These are phyloP conservation scores for Verticillium dahliae DNA, from an alignment of 2,329 filamentous ascomycete genomes.

Conservation along the genomic window DNA sequence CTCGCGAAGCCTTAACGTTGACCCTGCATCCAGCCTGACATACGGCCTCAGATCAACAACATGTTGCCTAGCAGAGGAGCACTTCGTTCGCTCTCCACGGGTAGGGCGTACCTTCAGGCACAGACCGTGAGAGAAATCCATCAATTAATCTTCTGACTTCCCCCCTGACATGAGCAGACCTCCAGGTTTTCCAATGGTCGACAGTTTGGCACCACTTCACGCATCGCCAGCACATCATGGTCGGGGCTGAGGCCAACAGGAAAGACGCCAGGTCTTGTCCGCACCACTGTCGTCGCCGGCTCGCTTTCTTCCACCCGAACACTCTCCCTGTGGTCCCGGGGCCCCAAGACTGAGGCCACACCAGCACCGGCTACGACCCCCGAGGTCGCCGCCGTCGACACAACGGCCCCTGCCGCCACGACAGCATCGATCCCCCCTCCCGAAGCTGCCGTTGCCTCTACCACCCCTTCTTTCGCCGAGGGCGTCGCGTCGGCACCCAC, in stretches of 20 bases:
- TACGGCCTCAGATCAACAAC: conserved; percentile 12
- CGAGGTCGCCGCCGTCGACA: conserved; percentile 7
- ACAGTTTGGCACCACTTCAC: conserved; percentile 25
- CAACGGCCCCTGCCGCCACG: conserved; percentile 12
- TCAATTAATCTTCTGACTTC: background rate
- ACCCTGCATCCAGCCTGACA: conserved; percentile 5
- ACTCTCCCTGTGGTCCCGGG: conserved; percentile 2
- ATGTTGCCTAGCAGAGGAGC: conserved; percentile 41
- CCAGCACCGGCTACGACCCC: conserved; percentile 10
- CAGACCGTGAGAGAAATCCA: conserved; percentile 18
- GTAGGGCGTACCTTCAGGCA: conserved; percentile 19
- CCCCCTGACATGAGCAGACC: conserved; percentile 2
- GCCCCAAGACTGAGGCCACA: conserved; percentile 1
- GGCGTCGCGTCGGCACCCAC: conserved; percentile 5
- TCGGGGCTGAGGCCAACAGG: background rate
- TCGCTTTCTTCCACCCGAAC: background rate
- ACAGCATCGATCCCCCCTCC: conserved; percentile 6
- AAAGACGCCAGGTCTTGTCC: background rate
- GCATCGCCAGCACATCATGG: conserved; percentile 9
- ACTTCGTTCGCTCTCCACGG: conserved; percentile 29
- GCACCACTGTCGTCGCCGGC: background rate
- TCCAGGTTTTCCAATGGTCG: conserved; percentile 24
- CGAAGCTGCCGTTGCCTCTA: conserved; percentile 14
- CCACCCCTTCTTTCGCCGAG: conserved; percentile 9
- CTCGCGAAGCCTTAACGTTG: conserved; percentile 9